Base-by-base conservation (phyloP, 176 grass and related monocot genomes). In the Oryza coarctata region DNA sequence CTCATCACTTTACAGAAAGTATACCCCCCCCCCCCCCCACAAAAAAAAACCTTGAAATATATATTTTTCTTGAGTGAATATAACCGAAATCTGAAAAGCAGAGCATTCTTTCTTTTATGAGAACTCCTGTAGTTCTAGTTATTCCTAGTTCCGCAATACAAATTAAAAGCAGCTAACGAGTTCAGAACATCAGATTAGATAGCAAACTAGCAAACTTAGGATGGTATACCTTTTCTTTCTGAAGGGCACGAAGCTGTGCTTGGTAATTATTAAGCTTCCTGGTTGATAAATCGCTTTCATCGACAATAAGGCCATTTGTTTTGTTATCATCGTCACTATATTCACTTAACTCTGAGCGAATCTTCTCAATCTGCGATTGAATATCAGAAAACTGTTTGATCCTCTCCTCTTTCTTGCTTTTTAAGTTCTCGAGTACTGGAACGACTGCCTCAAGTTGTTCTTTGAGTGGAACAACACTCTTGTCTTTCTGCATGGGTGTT, bases 141-240 rank as follows among this genome's bases (percentile, higher is more conserved):
- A 65, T 25, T 15, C 27, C 9, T 64, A 85, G 39, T 64, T 30
- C 8, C 25, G 14, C 82, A 81, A 57, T 64, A 38, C 58, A 49
- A 73, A 67, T 32, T 36, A 63, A 80, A 66, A 47, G 38, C 1
- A 70, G 22, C 31, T 26, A 17, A 4, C 26, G 17, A 52, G 58
- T 86, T 65, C 41, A 65, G n/a, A 73, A 23, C 72, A 65, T 65
- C 41, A 65, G n/a, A 73, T 30, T 79, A 65, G 11, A 18, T 75
- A 22, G 18, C 7, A 82, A 13, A 49, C 25, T 81, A 15, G 12
- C 12, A 18, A 25, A 75, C 66, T 74, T 32, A 75, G 15, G 31
- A 75, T 29, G 23, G n/a, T 57, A 72, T 87, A 98, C 96, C 96
- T 95, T 98, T 20, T 99, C 96, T 83, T 99, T 99, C 69, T 99